Evolutionary conservation across 192 early-diverging fungal species (phyloP).

Genomic region (Backusella circina): DNA sequence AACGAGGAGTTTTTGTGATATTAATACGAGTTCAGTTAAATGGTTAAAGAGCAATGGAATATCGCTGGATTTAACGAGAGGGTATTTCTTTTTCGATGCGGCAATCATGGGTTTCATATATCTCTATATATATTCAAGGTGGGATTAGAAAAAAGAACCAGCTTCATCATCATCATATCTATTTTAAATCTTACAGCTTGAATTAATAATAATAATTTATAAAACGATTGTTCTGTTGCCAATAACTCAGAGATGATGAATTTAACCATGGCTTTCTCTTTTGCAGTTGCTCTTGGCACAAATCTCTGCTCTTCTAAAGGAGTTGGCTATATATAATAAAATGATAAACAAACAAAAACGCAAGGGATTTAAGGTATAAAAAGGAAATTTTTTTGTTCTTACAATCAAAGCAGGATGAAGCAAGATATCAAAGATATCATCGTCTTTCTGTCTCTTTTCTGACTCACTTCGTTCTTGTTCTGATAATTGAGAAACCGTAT

Average conservation of each 20-base stretch:
- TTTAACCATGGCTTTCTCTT: constrained; percentile 2
- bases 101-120: constrained; percentile 37
- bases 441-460: not conserved
- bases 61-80: constrained; percentile 31
- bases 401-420: constrained; percentile 7
- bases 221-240: constrained; percentile 17
- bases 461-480: not conserved
- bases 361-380: not conserved
- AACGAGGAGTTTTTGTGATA: constrained; percentile 22
- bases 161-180: too few relatives aligned
- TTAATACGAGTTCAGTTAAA: constrained; percentile 19
- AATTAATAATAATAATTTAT: constrained; percentile 8
- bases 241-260: constrained; percentile 22
- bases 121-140: constrained; percentile 14
- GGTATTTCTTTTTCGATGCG: constrained; percentile 23
- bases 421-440: not conserved
- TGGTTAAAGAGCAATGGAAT: constrained; percentile 34
- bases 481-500: not conserved
- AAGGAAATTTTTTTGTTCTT: not conserved
- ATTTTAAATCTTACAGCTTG: constrained; percentile 8
- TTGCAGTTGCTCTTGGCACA: constrained; percentile 8
- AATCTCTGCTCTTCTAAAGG: constrained; percentile 14
- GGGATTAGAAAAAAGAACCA: too few relatives aligned
- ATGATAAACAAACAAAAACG: not conserved
- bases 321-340: constrained; percentile 3